phyloP scores from a whole-genome alignment of 306 rosid genomes.

The Arachis hypogaea region DNA sequence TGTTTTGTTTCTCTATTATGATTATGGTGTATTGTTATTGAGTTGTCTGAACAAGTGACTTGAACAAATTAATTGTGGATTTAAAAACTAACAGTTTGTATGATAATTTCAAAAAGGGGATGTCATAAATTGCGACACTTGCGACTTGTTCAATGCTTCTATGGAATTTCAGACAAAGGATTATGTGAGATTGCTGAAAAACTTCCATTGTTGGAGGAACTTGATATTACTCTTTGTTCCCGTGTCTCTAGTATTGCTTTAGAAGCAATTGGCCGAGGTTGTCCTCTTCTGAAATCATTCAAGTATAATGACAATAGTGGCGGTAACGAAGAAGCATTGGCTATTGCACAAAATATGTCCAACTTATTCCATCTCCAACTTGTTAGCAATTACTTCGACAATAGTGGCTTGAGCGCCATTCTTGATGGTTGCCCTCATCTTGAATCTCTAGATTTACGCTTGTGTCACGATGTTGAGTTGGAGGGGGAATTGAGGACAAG shows the following conservation, averaged over 20 bases:
- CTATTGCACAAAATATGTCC: slow-evolving; percentile 53
- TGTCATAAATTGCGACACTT: slow-evolving; percentile 44
- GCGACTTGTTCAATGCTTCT: slow-evolving; percentile 55
- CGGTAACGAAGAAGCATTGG: slow-evolving; percentile 50
- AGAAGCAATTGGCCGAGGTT: slow-evolving; percentile 51
- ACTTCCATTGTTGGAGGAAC: slow-evolving; percentile 68
- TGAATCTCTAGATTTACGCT: slow-evolving; percentile 67
- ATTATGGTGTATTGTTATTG: too few relatives aligned
- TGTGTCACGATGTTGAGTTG: slow-evolving; percentile 49
- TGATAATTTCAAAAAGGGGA: slow-evolving; percentile 38
- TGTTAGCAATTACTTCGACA: slow-evolving; percentile 54
- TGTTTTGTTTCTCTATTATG: too few relatives aligned
- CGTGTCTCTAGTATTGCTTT: slow-evolving; percentile 40
- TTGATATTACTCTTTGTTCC: slow-evolving; percentile 48
- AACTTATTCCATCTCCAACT: slow-evolving; percentile 58
- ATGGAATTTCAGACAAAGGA: slow-evolving; percentile 46
- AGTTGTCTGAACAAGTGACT: too few relatives aligned
- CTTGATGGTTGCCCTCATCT: slow-evolving; percentile 67
- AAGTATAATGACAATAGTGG: slow-evolving; percentile 40
- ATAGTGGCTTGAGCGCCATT: slow-evolving; percentile 59
- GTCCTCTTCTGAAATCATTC: slow-evolving; percentile 58
- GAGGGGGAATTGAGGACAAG: slow-evolving; percentile 44
- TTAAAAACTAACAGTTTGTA: too few relatives aligned
- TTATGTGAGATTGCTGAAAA: slow-evolving; percentile 47
- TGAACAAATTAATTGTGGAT: too few relatives aligned